Conservation (phyloP, 345 rosid species). For the Euclidium syriacum region DNA sequence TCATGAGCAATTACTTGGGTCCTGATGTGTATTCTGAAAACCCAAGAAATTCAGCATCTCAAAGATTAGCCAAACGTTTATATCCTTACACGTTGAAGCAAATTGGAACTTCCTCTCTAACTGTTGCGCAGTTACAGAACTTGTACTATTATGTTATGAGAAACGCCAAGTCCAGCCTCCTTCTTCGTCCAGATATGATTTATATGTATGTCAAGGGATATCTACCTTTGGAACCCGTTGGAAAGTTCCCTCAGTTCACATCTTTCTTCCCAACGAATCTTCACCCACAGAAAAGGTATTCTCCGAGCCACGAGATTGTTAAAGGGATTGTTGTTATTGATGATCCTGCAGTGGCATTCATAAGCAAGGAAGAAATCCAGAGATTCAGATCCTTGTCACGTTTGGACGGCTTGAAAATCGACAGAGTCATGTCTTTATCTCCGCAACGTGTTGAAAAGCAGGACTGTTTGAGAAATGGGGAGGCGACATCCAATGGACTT, state of each 20-base stretch:
- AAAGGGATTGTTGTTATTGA: conserved; percentile 55
- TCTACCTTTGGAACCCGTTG: conserved; percentile 28
- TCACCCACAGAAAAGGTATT: conserved; percentile 47
- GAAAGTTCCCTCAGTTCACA: conserved; percentile 34
- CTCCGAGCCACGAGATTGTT: conserved; percentile 34
- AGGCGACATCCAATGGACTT: too few relatives aligned
- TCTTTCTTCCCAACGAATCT: conserved; percentile 39
- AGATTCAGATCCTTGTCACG: conserved; percentile 45
- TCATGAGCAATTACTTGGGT: conserved; percentile 55
- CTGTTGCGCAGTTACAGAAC: conserved; percentile 41
- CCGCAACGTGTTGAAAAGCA: conserved; percentile 23
- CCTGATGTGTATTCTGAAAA: conserved; percentile 63
- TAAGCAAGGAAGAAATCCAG: conserved; percentile 33
- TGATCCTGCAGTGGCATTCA: conserved; percentile 34
- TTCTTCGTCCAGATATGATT: conserved; percentile 36
- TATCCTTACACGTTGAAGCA: conserved; percentile 51
- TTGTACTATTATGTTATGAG: conserved; percentile 46
- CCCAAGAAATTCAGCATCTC: conserved; percentile 52
- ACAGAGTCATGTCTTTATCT: conserved; percentile 29
- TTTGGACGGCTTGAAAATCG: conserved; percentile 40
- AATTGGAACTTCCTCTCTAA: conserved; percentile 46
- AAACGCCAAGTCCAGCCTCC: conserved; percentile 36
- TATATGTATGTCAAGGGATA: conserved; percentile 42
- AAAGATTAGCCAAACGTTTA: conserved; percentile 38
- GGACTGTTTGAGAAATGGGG: too few relatives aligned